Evolutionary conservation across 2,329 filamentous ascomycete genomes (phyloP).

Genomic region (Ophiostoma populinum): DNA sequence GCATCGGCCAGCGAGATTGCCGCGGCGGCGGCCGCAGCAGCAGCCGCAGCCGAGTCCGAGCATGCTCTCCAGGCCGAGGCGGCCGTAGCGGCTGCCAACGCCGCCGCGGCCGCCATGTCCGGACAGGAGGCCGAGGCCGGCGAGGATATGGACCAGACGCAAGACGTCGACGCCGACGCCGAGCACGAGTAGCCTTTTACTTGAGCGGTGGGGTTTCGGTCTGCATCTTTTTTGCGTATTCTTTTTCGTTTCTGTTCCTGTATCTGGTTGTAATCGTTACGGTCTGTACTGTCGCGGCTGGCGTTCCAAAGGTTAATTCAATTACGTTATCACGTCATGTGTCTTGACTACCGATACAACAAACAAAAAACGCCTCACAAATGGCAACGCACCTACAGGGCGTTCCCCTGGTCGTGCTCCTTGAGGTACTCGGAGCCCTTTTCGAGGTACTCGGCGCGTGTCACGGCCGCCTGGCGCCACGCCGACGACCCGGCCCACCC

Average conservation of each 20-base stretch:
- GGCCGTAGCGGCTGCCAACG: not conserved
- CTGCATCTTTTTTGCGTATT: not conserved
- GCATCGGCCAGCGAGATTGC: conserved; percentile 4
- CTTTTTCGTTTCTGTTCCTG: not conserved
- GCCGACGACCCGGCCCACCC: conserved; percentile 53
- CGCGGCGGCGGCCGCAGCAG: not conserved
- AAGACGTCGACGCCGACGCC: no score
- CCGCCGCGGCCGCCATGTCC: not conserved
- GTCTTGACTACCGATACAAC: no score
- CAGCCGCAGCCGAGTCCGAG: not conserved
- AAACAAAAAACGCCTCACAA: no score
- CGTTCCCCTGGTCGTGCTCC: conserved; percentile 51
- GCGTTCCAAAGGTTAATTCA: no score
- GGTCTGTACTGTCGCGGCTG: no score
- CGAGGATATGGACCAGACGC: no score
- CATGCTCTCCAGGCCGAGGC: no score
- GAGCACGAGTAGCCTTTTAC: no score
- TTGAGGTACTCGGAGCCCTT: conserved; percentile 92
- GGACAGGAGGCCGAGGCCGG: not conserved
- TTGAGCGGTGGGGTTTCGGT: not conserved
- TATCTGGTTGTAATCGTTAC: no score
- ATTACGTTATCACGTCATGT: no score
- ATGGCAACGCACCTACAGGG: no score
- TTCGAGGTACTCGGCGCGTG: conserved; percentile 70
- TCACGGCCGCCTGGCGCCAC: conserved; percentile 50